Evolutionary conservation across 2,329 filamentous ascomycete species (phyloP).

Genomic region (Metarhizium humberi): DNA sequence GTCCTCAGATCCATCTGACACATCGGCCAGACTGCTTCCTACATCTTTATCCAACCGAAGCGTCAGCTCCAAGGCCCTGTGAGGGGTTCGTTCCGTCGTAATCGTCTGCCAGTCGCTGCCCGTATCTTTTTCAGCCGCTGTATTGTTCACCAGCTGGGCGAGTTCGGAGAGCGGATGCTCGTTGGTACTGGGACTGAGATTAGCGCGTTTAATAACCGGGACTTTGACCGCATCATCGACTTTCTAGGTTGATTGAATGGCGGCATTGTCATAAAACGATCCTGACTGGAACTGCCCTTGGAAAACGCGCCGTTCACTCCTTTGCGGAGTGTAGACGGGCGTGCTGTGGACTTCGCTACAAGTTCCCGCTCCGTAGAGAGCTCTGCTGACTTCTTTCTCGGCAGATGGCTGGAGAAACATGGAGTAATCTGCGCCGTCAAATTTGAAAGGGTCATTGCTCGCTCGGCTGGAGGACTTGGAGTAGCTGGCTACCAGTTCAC

Average conservation of each 20-base stretch:
- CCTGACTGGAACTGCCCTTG: constrained; percentile 1
- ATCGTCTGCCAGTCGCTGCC: constrained; percentile 29
- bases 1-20: constrained; percentile 26
- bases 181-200: background rate
- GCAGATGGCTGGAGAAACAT: constrained; percentile 26
- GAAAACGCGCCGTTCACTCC: background rate
- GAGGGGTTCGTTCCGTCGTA: constrained; percentile 18
- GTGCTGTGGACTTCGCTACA: constrained; percentile 9
- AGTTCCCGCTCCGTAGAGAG: constrained; percentile 22
- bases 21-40: constrained; percentile 36
- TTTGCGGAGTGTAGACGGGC: background rate
- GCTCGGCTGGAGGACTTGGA: constrained; percentile 24
- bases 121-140: constrained; percentile 5
- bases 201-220: constrained; percentile 16
- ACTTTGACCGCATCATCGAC: constrained; percentile 30
- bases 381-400: constrained; percentile 34
- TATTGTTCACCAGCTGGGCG: constrained; percentile 5
- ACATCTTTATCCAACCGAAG: constrained; percentile 16
- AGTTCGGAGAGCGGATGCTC: constrained; percentile 6
- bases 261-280: constrained; percentile 27
- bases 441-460: constrained; percentile 35
- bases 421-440: constrained; percentile 30
- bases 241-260: constrained; percentile 30
- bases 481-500: constrained; percentile 9
- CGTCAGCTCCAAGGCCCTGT: constrained; percentile 13